Percentiles rank a stretch among this genome's conserved stretches.
These are phyloP conservation scores for Phaeomoniella chlamydospora DNA, from an alignment of 2,329 filamentous ascomycete species.

Conservation along the genomic window DNA sequence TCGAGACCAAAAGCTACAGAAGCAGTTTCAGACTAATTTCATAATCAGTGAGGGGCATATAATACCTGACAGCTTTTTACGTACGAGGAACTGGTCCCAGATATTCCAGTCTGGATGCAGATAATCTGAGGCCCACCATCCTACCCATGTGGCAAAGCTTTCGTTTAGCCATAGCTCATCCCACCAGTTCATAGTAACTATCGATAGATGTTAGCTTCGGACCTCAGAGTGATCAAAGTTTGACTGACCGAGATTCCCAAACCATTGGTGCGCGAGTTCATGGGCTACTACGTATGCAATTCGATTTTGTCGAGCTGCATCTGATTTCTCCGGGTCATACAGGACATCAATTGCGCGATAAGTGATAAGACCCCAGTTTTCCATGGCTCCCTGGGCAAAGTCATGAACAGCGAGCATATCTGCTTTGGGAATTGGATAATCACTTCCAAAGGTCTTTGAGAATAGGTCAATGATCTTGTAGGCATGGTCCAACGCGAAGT, in stretches of 20 bases:
- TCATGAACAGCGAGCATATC: conserved; percentile 86
- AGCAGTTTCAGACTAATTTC: conserved; percentile 55
- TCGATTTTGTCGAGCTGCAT: conserved; percentile 79
- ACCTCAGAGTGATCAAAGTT: no score
- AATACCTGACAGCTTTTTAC: conserved; percentile 40
- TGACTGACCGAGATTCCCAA: conserved; percentile 66
- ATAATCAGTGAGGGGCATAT: conserved; percentile 18
- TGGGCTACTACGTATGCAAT: conserved; percentile 98
- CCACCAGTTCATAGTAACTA: conserved; percentile 87
- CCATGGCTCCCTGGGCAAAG: conserved; percentile 76
- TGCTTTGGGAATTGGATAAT: conserved; percentile 85
- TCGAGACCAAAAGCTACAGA: conserved; percentile 85
- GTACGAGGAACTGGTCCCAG: conserved; percentile 87
- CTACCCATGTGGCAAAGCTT: conserved; percentile 96
- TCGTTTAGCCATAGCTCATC: conserved; percentile 89
- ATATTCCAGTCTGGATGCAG: conserved; percentile 96
- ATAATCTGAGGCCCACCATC: conserved; percentile 82
- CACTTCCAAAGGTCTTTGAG: conserved; percentile 82
- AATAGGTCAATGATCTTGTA: conserved; percentile 93
- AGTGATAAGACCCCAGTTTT: conserved; percentile 93
- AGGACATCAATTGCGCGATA: conserved; percentile 90
- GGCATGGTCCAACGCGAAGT: conserved; percentile 78
- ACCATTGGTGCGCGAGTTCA: conserved; percentile 93
- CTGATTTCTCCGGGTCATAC: conserved; percentile 87
- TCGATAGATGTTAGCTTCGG: no score